A percentile compares a stretch with the other conserved stretches of the same genome.
These are phyloP conservation scores for Colletotrichum lini DNA, from an alignment of 2,329 filamentous ascomycete genomes.

Conservation along the genomic window DNA sequence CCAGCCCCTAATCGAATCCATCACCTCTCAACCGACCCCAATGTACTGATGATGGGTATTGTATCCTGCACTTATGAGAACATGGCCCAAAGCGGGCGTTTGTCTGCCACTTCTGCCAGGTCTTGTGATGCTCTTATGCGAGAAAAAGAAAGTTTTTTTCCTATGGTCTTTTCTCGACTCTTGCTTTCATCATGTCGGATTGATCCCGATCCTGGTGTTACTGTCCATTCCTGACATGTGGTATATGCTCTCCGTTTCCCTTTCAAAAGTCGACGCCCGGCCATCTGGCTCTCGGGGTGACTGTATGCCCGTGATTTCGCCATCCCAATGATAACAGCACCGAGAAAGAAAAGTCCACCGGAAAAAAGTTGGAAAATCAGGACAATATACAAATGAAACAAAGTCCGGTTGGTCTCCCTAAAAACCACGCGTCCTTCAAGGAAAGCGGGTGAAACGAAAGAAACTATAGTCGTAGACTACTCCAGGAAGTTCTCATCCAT, in stretches of 20 bases:
- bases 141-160: constrained; percentile 40
- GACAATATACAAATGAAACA: constrained; percentile 11
- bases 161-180: constrained; percentile 43
- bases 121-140: constrained; percentile 15
- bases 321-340: constrained; percentile 26
- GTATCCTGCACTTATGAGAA: background rate
- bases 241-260: constrained; percentile 41
- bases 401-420: constrained; percentile 24
- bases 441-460: constrained; percentile 36
- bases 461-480: constrained; percentile 42
- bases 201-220: constrained; percentile 42
- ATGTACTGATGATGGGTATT: background rate
- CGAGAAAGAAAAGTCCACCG: background rate
- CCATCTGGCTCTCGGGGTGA: constrained; percentile 38
- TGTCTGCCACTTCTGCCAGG: background rate
- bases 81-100: background rate
- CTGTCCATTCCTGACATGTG: constrained; percentile 38
- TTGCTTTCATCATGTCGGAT: constrained; percentile 40
- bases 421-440: constrained; percentile 41
- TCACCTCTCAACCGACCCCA: background rate
- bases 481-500: constrained; percentile 41
- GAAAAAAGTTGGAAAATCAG: constrained; percentile 29
- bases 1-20: background rate
- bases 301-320: constrained; percentile 40
- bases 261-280: constrained; percentile 38